Evolutionary conservation across 2,329 filamentous ascomycete genomes (phyloP).

Genomic region (Trichophyton schoenleinii): DNA sequence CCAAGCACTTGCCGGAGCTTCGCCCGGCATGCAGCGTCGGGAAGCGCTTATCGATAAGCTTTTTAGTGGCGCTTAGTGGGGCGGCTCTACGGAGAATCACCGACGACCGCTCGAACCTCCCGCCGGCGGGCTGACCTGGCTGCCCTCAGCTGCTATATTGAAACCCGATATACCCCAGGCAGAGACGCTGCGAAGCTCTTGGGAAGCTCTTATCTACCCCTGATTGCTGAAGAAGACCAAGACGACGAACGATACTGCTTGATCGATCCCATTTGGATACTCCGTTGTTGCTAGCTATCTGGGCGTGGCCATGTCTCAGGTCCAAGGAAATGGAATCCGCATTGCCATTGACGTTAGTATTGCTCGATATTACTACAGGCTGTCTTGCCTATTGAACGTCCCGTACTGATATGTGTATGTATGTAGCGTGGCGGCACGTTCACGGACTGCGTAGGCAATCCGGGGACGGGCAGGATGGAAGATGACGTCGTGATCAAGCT

Average conservation of each 20-base stretch:
- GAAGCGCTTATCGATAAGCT: background rate
- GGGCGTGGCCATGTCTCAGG: constrained; percentile 6
- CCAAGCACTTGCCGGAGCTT: background rate
- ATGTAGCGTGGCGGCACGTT: constrained; percentile 70
- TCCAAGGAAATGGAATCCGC: constrained; percentile 20
- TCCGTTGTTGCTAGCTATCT: background rate
- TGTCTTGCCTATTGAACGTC: constrained; percentile 4
- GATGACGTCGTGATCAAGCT: constrained; percentile 78
- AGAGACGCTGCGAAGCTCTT: background rate
- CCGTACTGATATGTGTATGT: constrained; percentile 8
- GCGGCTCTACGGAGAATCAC: background rate
- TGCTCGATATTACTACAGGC: no score
- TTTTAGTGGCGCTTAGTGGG: background rate
- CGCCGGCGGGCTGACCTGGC: background rate
- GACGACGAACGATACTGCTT: background rate
- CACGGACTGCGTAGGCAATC: constrained; percentile 81
- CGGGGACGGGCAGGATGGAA: constrained; percentile 52
- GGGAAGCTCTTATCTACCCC: background rate
- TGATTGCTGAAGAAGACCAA: background rate
- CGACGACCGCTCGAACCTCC: background rate
- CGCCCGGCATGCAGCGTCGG: background rate
- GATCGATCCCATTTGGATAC: background rate
- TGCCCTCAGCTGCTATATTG: background rate
- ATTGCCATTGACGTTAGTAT: constrained; percentile 27
- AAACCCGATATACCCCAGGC: background rate